These are phyloP conservation scores for Fallopia convolvulus DNA, from an alignment of 148 eudicot species.

Conservation along the genomic window DNA sequence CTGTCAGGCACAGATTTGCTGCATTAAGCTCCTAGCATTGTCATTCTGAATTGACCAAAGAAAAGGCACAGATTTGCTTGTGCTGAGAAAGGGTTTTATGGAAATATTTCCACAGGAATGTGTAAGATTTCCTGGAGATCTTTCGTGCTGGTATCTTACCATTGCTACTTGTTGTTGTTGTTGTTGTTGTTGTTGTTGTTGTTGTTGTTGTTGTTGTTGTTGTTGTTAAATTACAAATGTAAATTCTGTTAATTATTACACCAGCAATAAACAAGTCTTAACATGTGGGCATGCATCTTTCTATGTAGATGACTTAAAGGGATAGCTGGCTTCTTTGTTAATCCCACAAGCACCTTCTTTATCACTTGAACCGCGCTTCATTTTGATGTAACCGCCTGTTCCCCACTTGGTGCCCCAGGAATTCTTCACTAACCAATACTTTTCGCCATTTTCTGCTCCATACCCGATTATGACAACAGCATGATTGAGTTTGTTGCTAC, in stretches of 20 bases:
- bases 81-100: too few species aligned
- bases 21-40: slow-evolving; percentile 55
- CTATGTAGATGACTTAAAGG: slow-evolving; percentile 14
- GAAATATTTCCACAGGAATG: neutral
- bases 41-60: neutral
- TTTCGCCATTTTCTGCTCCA: slow-evolving; percentile 26
- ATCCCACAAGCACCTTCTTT: slow-evolving; percentile 45
- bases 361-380: slow-evolving; percentile 25
- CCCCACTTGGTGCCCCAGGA: slow-evolving; percentile 64
- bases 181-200: too few species aligned
- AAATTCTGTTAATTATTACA: neutral
- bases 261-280: neutral
- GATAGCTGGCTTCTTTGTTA: slow-evolving; percentile 44
- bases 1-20: slow-evolving; percentile 60
- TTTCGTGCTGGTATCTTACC: neutral
- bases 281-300: neutral
- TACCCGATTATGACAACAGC: slow-evolving; percentile 48
- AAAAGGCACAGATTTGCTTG: neutral
- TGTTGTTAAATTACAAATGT: neutral
- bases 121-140: neutral
- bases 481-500: slow-evolving; percentile 42
- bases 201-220: too few species aligned
- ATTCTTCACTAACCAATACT: slow-evolving; percentile 53
- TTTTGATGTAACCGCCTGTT: slow-evolving; percentile 38
- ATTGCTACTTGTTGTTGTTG: too few species aligned